These are phyloP conservation scores for Curvularia eragrostidis DNA, from an alignment of 2,329 filamentous ascomycete genomes.

Conservation along the genomic window DNA sequence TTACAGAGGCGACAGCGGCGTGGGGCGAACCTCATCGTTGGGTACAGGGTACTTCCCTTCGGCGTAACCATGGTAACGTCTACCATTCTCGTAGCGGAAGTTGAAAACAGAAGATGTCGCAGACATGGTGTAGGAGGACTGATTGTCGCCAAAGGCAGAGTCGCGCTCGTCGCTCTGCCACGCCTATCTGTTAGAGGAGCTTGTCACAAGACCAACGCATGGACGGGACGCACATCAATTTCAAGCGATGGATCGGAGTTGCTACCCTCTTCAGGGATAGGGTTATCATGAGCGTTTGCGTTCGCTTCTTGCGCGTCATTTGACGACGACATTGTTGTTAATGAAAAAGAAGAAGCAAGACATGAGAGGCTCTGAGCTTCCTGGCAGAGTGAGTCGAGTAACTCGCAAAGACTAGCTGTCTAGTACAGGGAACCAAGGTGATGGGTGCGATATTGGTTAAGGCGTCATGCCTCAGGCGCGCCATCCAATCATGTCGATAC, in stretches of 20 bases:
- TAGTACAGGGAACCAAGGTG: constrained; percentile 16
- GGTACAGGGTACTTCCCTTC: constrained; percentile 43
- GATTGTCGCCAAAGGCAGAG: constrained; percentile 13
- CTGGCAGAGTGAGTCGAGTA: constrained; percentile 11
- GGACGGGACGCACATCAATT: constrained; percentile 33
- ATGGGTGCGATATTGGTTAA: constrained; percentile 10
- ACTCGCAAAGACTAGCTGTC: constrained; percentile 8
- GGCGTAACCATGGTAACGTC: constrained; percentile 42
- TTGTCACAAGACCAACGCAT: constrained; percentile 7
- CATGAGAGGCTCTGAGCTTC: neutral
- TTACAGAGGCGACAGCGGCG: neutral
- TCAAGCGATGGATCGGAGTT: constrained; percentile 35
- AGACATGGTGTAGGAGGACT: constrained; percentile 37
- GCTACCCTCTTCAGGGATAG: constrained; percentile 28
- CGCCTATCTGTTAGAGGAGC: constrained; percentile 20
- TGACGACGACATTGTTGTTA: constrained; percentile 7
- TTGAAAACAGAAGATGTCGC: constrained; percentile 41
- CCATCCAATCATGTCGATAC: constrained; percentile 17
- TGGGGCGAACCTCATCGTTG: constrained; percentile 40
- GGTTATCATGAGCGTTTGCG: constrained; percentile 2
- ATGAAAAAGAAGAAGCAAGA: neutral
- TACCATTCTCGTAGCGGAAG: constrained; percentile 41
- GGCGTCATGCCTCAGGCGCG: constrained; percentile 8
- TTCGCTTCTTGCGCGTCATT: constrained; percentile 6
- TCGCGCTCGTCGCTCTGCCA: constrained; percentile 34